Evolutionary conservation across 257 asterid genomes (phyloP).

Genomic region (Eucommia ulmoides): DNA sequence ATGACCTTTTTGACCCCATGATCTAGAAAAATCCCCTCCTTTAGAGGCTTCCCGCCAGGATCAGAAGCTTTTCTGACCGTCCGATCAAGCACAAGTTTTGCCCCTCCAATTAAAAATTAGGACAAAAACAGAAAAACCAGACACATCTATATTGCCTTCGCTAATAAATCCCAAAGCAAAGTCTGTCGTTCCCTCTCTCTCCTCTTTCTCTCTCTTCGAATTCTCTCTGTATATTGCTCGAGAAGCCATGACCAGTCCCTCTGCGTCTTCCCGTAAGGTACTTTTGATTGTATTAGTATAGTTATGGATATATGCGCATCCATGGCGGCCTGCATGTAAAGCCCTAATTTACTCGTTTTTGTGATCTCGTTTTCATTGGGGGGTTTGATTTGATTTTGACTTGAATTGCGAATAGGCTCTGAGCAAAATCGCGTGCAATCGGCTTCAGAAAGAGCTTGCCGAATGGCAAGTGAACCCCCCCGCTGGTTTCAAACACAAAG

Average conservation of each 20-base stretch:
- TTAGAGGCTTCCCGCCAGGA: no score
- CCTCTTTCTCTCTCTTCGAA: slow-evolving; percentile 12
- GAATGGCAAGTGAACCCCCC: slow-evolving; percentile 99
- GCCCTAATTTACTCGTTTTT: background rate
- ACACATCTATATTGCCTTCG: no score
- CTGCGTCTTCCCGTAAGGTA: slow-evolving; percentile 55
- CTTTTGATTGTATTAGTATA: background rate
- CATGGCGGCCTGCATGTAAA: no score
- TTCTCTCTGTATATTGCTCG: background rate
- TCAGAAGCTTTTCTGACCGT: no score
- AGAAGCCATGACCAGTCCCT: slow-evolving; percentile 35
- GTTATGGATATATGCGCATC: background rate
- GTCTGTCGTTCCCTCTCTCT: background rate
- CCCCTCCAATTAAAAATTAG: no score
- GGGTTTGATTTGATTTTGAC: slow-evolving; percentile 10
- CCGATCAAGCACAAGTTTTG: no score
- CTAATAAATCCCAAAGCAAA: no score
- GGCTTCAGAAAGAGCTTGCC: slow-evolving; percentile 87
- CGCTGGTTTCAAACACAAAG: slow-evolving; percentile 73
- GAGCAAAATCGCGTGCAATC: slow-evolving; percentile 97
- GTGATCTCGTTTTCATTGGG: background rate
- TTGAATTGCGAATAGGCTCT: slow-evolving; percentile 7
- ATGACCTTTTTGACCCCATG: no score
- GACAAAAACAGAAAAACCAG: no score
- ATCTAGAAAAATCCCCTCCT: no score